Evolutionary conservation across 1,284 basidiomycete species (phyloP).

Genomic region (Amylostereum areolatum): DNA sequence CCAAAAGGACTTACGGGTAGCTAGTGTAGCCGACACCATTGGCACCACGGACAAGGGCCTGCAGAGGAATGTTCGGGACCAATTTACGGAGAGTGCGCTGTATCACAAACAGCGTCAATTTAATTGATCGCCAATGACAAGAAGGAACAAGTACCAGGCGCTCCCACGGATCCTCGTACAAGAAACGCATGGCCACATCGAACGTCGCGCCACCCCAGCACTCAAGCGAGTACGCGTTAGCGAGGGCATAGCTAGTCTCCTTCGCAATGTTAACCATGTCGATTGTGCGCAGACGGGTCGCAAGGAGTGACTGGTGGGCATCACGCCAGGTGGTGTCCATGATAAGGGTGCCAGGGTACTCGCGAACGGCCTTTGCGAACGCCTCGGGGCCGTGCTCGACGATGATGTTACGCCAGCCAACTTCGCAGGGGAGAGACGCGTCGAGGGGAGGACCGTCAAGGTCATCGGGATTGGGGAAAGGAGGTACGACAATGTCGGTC

Average conservation of each 20-base stretch:
- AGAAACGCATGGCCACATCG: conserved; percentile 99
- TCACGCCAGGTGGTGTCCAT: conserved; percentile 99
- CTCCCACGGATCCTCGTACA: conserved; percentile 99
- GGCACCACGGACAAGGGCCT: conserved; percentile 97
- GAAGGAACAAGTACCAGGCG: conserved; percentile 59
- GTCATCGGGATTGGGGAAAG: conserved; percentile 75
- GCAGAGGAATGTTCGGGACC: conserved; percentile 98
- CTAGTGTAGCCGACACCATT: conserved; percentile 99
- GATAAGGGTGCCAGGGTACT: conserved; percentile 91
- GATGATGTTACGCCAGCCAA: conserved; percentile 98
- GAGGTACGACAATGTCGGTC: conserved; percentile 83
- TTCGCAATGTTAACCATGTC: conserved; percentile 99
- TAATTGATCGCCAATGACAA: neutral
- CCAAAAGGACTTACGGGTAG: conserved; percentile 72
- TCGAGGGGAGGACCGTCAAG: conserved; percentile 73
- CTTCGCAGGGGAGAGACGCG: conserved; percentile 75
- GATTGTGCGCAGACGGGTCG: conserved; percentile 92
- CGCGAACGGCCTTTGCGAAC: conserved; percentile 96
- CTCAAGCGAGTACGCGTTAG: conserved; percentile 95
- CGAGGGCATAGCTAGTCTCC: conserved; percentile 92
- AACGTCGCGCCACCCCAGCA: conserved; percentile 99
- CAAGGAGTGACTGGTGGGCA: conserved; percentile 96
- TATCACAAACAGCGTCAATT: conserved; percentile 1
- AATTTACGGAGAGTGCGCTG: conserved; percentile 90
- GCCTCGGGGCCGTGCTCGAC: conserved; percentile 97